Conservation (phyloP, 176 grass and related monocot genomes). For the Stipa capillata region DNA sequence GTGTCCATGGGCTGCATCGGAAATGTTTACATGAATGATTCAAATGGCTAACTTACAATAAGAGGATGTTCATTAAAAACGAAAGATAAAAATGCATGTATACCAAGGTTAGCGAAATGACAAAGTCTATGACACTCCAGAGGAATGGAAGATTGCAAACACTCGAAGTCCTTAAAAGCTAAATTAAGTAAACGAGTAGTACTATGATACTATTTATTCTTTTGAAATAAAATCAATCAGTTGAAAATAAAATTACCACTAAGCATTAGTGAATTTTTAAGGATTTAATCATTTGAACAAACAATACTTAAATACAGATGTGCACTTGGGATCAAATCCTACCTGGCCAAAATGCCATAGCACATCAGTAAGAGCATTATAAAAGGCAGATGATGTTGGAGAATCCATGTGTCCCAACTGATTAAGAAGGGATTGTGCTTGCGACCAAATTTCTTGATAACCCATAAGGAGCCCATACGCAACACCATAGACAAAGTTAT, state of each 20-base stretch:
- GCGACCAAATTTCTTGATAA: constrained; percentile 66
- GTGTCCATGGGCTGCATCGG: not conserved
- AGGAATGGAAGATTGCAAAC: not conserved
- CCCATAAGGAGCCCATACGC: constrained; percentile 91
- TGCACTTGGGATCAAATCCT: constrained; percentile 11
- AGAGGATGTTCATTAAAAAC: not conserved
- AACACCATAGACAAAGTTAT: constrained; percentile 89
- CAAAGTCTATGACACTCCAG: not conserved
- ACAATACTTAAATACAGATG: not conserved
- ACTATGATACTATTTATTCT: not conserved
- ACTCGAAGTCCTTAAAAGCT: not conserved
- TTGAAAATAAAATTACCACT: not conserved
- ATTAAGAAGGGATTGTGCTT: constrained; percentile 65
- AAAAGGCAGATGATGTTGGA: constrained; percentile 93
- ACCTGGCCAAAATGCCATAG: constrained; percentile 99
- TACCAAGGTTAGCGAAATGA: not conserved
- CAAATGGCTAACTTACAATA: not conserved
- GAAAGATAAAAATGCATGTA: not conserved
- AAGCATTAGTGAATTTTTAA: not conserved
- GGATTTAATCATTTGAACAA: not conserved
- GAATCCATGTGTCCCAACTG: constrained; percentile 78
- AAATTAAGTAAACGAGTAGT: not conserved
- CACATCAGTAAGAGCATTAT: constrained; percentile 98
- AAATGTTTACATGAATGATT: not conserved
- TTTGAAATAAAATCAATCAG: not conserved